Evolutionary conservation across 2,329 filamentous ascomycete genomes (phyloP), one percentile per base, ranked within the genome.

Genomic region (Neofusicoccum umdonicola): DNA sequence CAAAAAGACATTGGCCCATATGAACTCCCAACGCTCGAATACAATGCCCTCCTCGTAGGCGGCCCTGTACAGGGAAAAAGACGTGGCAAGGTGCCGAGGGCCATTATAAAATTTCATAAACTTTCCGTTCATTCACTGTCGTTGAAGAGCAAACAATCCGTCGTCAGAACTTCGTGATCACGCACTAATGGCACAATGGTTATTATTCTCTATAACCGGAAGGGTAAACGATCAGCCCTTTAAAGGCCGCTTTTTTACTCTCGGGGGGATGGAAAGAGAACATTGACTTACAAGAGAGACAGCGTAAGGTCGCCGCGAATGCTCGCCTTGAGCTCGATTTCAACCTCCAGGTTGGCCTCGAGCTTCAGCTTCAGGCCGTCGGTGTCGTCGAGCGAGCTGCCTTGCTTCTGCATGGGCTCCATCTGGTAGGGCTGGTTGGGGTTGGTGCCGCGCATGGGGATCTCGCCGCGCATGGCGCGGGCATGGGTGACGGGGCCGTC

Each of bases 301-400:
- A 95, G 78, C 39, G 91, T 93, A 68, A 96, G 79, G 79, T 96
- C 92, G 73, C 92, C 92, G 71, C 93, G 88, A 69, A 95, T 93
- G 77, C 89, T 89, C 19, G 91, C 91, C 83, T 95, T 95, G 67
- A 95, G 84, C 71, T 92, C 89, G 67, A 95, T 91, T 77, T 95
- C 91, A 57, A 95, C 84, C 69, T 95, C 91, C 65, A 95, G 81
- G 77, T 93, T 93, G 63, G 92, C 80, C 73, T 93, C 91, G 22
- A 95, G 80, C 42, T 88, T 85, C 73, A 93, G 77, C 75, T 88
- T 88, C 73, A 92, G 77, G 44, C 90, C 89, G 71, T 92, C 88
- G 66, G 85, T 79, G 57, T 86, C 82, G 56, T 83, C 81, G 62
- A 83, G 68, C 7, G 71, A 69, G 62, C 77, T 80, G 72, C 58